Percentiles rank a stretch among this genome's conserved stretches.
phyloP scores from a whole-genome alignment of 2,329 filamentous ascomycete genomes.

The Colletotrichum noveboracense region DNA sequence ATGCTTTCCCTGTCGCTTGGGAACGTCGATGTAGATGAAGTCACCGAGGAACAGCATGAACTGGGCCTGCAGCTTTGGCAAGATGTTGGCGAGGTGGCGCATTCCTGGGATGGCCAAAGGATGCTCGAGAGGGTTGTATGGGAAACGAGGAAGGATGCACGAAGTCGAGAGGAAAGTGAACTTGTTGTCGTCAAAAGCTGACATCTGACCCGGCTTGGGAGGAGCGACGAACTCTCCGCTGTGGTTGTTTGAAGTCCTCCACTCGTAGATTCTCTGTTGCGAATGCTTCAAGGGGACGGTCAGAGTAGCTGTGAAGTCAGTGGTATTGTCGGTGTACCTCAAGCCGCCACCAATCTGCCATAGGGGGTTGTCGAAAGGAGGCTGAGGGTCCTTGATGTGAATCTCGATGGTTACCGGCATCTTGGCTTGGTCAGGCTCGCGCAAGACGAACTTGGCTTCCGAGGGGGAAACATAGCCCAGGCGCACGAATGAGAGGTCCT shows the following conservation, averaged over 20 bases:
- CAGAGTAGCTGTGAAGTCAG: constrained; percentile 81
- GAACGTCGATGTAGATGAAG: constrained; percentile 92
- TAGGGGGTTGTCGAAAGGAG: constrained; percentile 58
- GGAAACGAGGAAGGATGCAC: constrained; percentile 90
- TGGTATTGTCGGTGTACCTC: constrained; percentile 71
- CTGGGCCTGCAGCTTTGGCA: constrained; percentile 75
- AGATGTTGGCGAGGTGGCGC: constrained; percentile 73
- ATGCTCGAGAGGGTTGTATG: constrained; percentile 85
- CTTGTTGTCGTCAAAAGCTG: constrained; percentile 65
- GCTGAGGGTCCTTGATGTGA: constrained; percentile 55
- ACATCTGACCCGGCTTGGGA: constrained; percentile 70
- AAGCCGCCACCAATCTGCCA: constrained; percentile 75
- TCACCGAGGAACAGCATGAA: constrained; percentile 86
- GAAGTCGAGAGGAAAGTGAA: constrained; percentile 94
- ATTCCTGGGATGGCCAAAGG: constrained; percentile 84
- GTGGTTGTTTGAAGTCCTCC: constrained; percentile 85
- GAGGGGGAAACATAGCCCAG: constrained; percentile 85
- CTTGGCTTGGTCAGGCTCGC: constrained; percentile 78
- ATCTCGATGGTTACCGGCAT: constrained; percentile 79
- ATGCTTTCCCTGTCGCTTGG: constrained; percentile 74
- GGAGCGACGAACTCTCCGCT: constrained; percentile 82
- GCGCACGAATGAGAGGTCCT: constrained; percentile 84
- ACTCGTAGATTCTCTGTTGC: constrained; percentile 80
- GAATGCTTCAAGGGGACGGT: constrained; percentile 67
- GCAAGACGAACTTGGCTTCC: constrained; percentile 80